A percentile compares a stretch with the other conserved stretches of the same genome.
Conservation (phyloP, 805 yeast genomes). For the Candida ponderosae region DNA sequence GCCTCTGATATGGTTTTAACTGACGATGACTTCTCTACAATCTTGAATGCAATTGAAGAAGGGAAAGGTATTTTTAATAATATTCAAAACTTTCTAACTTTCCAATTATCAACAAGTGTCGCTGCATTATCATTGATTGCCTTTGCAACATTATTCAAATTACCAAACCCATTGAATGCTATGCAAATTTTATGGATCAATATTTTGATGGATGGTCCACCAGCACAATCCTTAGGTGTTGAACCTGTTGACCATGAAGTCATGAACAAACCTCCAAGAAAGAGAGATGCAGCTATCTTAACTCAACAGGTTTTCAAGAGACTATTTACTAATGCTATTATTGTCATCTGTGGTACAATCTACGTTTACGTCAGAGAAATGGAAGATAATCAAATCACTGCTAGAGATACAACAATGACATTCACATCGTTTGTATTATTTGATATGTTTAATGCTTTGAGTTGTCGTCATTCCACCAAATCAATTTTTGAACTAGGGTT, state of each 20-base stretch:
- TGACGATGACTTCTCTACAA: constrained; percentile 94
- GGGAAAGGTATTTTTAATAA: constrained; percentile 96
- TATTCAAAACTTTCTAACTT: constrained; percentile 89
- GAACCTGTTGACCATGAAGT: constrained; percentile 96
- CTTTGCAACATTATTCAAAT: constrained; percentile 73
- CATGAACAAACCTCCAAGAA: constrained; percentile 94
- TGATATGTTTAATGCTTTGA: constrained; percentile 94
- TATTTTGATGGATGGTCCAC: constrained; percentile 98
- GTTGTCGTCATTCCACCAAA: constrained; percentile 85
- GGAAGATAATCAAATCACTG: constrained; percentile 75
- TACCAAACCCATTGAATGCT: constrained; percentile 93
- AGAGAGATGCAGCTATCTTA: constrained; percentile 76
- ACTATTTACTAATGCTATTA: constrained; percentile 63
- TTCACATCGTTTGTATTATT: constrained; percentile 93
- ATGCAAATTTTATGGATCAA: constrained; percentile 99
- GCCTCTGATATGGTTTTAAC: constrained; percentile 97
- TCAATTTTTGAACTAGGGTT: constrained; percentile 78
- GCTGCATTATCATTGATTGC: constrained; percentile 92
- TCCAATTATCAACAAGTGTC: constrained; percentile 92
- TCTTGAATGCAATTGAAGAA: constrained; percentile 88
- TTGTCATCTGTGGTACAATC: constrained; percentile 82
- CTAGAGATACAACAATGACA: constrained; percentile 98
- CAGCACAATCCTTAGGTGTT: constrained; percentile 95
- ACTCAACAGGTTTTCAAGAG: constrained; percentile 63
- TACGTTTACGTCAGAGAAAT: constrained; percentile 81